A percentile compares a stretch with the other conserved stretches of the same genome.
These are phyloP conservation scores for Penicillium goetzii DNA, from an alignment of 495 filamentous ascomycete species.

Conservation along the genomic window DNA sequence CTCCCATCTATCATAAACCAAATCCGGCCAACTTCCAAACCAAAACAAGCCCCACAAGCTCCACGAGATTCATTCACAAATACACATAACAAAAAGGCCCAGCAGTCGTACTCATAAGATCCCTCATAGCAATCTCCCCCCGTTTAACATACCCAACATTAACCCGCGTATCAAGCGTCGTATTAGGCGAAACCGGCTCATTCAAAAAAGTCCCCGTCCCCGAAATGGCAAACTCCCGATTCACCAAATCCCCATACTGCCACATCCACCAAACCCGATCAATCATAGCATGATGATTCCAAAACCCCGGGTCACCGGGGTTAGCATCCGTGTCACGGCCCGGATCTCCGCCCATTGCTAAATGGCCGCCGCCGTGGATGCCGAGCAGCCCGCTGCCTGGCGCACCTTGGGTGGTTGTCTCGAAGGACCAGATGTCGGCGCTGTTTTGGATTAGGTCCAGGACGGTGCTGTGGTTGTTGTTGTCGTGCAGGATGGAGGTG, in stretches of 20 bases:
- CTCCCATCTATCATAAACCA: not conserved
- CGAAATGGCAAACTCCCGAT: conserved; percentile 48
- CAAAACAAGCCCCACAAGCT: not conserved
- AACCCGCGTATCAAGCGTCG: conserved; percentile 50
- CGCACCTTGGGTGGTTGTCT: conserved; percentile 54
- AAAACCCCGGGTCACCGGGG: conserved; percentile 70
- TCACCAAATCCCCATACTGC: conserved; percentile 60
- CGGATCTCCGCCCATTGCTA: conserved; percentile 63
- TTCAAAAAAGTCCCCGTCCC: conserved; percentile 64
- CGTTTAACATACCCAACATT: conserved; percentile 48
- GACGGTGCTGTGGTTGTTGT: conserved; percentile 55
- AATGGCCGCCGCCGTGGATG: conserved; percentile 67
- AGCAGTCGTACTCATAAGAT: conserved; percentile 54
- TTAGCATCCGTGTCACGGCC: conserved; percentile 62
- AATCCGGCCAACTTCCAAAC: not conserved
- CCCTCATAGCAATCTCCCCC: conserved; percentile 42
- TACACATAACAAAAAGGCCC: conserved; percentile 65
- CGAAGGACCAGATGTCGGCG: conserved; percentile 54
- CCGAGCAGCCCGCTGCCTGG: conserved; percentile 54
- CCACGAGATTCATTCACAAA: too few relatives aligned
- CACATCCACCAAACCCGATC: conserved; percentile 73
- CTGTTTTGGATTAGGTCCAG: conserved; percentile 49
- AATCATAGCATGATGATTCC: conserved; percentile 69
- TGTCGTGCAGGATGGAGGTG: conserved; percentile 45
- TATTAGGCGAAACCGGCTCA: conserved; percentile 49